Conservation (phyloP, 2,329 filamentous ascomycete species). For the Mycosphaerella arachidis region DNA sequence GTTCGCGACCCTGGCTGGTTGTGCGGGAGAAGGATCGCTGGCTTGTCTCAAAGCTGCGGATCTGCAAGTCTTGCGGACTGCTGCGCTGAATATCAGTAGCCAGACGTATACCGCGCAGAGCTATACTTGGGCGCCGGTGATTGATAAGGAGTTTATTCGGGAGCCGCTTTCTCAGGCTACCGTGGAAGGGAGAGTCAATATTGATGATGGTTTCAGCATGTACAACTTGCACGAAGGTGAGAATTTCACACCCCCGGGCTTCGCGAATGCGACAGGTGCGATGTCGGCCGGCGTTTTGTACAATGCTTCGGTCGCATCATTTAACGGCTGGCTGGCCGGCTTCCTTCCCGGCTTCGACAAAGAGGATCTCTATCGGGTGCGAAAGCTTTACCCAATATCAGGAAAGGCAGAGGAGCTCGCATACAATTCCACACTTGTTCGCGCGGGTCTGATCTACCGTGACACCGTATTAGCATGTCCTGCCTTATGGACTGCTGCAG, state of each 20-base stretch:
- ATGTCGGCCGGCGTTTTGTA: too few relatives aligned
- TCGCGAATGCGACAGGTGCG: conserved; percentile 38
- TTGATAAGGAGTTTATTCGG: conserved; percentile 53
- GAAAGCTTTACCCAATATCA: too few relatives aligned
- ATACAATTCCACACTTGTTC: conserved; percentile 50
- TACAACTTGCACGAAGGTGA: conserved; percentile 62
- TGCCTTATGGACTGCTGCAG: conserved; percentile 52
- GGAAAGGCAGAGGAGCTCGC: conserved; percentile 45
- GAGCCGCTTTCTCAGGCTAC: conserved; percentile 46
- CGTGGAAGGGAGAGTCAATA: conserved; percentile 38
- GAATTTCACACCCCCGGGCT: conserved; percentile 54
- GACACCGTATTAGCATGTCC: conserved; percentile 59
- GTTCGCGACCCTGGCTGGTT: conserved; percentile 47
- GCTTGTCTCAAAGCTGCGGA: conserved; percentile 53
- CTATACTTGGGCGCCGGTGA: conserved; percentile 58
- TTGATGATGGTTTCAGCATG: conserved; percentile 48
- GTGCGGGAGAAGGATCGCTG: conserved; percentile 45
- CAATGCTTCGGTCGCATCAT: too few relatives aligned
- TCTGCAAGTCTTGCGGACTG: conserved; percentile 54
- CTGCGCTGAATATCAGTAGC: conserved; percentile 47
- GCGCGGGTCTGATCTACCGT: conserved; percentile 55
- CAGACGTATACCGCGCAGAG: conserved; percentile 53
- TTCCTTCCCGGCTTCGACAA: too few relatives aligned
- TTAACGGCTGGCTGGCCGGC: too few relatives aligned
- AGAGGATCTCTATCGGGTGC: too few relatives aligned